phyloP scores from a whole-genome alignment of 371 early-diverging fungal genomes.

The Neoconidiobolus thromboides region DNA sequence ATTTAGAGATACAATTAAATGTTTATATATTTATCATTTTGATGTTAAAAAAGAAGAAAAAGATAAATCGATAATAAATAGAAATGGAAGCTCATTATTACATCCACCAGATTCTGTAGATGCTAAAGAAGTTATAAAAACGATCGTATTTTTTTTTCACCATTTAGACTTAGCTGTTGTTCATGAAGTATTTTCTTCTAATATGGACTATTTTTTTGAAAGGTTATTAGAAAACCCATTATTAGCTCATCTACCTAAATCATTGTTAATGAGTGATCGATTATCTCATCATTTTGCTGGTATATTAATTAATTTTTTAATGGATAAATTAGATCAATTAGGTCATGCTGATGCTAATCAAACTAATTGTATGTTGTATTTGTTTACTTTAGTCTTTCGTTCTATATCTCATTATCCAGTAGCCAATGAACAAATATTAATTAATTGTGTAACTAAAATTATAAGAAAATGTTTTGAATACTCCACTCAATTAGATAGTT shows the following conservation, averaged over 20 bases:
- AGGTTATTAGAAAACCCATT: constrained; percentile 59
- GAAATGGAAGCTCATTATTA: neutral
- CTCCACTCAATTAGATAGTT: constrained; percentile 61
- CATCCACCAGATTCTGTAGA: neutral
- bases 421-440: constrained; percentile 71
- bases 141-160: constrained; percentile 36
- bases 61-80: neutral
- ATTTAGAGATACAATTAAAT: neutral
- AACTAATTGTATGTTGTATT: constrained; percentile 63
- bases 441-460: constrained; percentile 73
- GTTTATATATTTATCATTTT: neutral
- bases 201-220: constrained; percentile 39
- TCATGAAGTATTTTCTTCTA: neutral
- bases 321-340: constrained; percentile 63
- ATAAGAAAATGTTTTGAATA: constrained; percentile 77
- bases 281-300: constrained; percentile 63
- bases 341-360: constrained; percentile 55
- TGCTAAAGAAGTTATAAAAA: constrained; percentile 10
- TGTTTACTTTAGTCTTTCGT: constrained; percentile 88
- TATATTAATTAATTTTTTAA: constrained; percentile 51
- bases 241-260: constrained; percentile 71
- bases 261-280: constrained; percentile 61
- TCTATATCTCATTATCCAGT: constrained; percentile 85
- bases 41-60: neutral
- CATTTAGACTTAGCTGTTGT: constrained; percentile 44